Base-by-base conservation (phyloP, 2,329 filamentous ascomycete genomes). In the Hymenoscyphus fraxineus region DNA sequence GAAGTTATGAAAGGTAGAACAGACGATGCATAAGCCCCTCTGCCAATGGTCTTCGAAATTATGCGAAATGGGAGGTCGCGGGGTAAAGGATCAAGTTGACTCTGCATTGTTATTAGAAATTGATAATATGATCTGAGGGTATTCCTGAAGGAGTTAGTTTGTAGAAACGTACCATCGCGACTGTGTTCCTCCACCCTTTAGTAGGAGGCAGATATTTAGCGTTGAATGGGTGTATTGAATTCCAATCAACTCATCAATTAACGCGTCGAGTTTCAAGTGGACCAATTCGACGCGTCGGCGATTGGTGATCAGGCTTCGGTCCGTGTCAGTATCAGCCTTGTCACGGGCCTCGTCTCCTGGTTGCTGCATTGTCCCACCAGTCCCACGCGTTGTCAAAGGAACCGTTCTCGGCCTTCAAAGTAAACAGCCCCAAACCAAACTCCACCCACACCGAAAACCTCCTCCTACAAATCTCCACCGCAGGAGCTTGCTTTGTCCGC, bases 1-100 rank as follows among this genome's bases (percentile, higher is more conserved):
- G 19, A 54, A 13, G 2, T 13, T 27, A 15, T 13, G 12, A 22
- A 54, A 54, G 10, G 6, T 16, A 31, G 62, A 41, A 76, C 83
- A 78, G 80, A 97, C 94, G 93, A 98, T 76, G 95, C 95, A 83
- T 99, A 99, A 72, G 95, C 95, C 72, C 95, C 95, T 76, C 92
- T 90, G 63, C 95, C 95, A 72, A 99, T 97, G 15, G 95, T 99
- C 77, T 95, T 95, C 66, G 95, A 98, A 73, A 99, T 85, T 74
- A 99, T 89, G 69, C 94, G 88, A 78, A 99, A 99, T 61, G 95
- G 95, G 59, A 99, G 83, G 74, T 97, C 87, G 67, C 74, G 81
- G 31, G 95, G 95, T 60, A 98, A 81, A 69, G 94, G 93, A 74
- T 93, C 93, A 71, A 93, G 80, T 80, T 99, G 95, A 70, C 93